Percentiles rank a stretch among this genome's conserved stretches.
Conservation (phyloP, 169 alveolate species). For the Eimeria necatrix region DNA sequence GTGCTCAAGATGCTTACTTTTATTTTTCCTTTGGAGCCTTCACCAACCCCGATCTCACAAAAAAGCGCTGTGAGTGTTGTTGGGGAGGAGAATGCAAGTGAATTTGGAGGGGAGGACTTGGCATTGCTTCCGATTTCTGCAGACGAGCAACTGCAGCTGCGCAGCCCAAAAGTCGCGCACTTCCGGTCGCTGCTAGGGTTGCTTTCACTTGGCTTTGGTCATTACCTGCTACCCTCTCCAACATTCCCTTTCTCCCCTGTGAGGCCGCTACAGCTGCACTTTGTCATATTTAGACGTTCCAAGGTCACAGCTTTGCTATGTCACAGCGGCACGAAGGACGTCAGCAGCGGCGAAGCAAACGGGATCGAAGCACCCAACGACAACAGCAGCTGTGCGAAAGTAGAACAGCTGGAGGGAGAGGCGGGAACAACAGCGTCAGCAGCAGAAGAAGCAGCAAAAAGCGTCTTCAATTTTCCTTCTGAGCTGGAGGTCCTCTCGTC, state of each 20-base stretch:
- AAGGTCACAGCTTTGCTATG: constrained; percentile 3
- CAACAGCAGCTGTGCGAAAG: constrained; percentile 7
- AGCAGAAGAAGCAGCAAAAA: neutral
- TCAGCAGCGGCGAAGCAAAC: neutral
- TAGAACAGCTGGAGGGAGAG: neutral
- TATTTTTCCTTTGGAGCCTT: neutral
- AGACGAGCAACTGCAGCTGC: neutral
- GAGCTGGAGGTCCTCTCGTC: constrained; percentile 2
- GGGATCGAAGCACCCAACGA: neutral
- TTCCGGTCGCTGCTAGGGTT: constrained; percentile 30
- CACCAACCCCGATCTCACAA: neutral
- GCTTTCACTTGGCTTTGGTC: constrained; percentile 31
- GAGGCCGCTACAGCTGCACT: constrained; percentile 73
- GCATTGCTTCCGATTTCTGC: neutral
- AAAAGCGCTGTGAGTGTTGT: neutral
- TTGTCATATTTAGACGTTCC: constrained; percentile 36
- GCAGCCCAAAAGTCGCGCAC: neutral
- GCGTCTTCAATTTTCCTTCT: neutral
- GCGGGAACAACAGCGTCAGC: neutral
- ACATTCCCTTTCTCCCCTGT: constrained; percentile 44
- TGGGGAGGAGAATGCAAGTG: neutral
- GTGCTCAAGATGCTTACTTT: neutral
- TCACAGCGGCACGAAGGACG: neutral
- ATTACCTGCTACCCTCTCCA: constrained; percentile 1
- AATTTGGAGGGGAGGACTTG: neutral